Evolutionary conservation across 2,329 filamentous ascomycete genomes (phyloP).

Genomic region (Fusarium sp.): DNA sequence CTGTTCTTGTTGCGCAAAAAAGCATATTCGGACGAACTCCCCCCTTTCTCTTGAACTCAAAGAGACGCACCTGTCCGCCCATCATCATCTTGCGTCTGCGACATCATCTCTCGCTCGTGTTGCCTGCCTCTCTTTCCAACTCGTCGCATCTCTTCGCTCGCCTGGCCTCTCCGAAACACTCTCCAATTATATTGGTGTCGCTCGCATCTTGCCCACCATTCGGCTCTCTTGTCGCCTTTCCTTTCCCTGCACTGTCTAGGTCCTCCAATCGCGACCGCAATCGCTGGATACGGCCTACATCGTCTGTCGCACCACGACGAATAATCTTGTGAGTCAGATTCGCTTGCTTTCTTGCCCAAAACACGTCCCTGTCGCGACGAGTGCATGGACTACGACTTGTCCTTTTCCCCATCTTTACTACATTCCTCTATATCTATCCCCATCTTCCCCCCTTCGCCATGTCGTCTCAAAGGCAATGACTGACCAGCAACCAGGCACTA

Average conservation of each 20-base stretch:
- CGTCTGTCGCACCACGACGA: constrained; percentile 47
- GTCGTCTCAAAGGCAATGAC: constrained; percentile 10
- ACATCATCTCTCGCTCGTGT: constrained; percentile 50
- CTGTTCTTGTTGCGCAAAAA: constrained; percentile 30
- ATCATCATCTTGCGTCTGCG: constrained; percentile 40
- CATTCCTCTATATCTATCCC: constrained; percentile 12
- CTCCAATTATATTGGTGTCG: constrained; percentile 52
- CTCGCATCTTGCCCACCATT: constrained; percentile 49
- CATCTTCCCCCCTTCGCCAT: not conserved
- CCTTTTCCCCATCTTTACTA: not conserved
- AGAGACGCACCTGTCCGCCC: constrained; percentile 41
- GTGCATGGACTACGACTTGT: not conserved
- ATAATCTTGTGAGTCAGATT: constrained; percentile 51
- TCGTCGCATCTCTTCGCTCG: constrained; percentile 45
- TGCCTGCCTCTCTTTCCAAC: constrained; percentile 43
- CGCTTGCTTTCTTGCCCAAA: constrained; percentile 40
- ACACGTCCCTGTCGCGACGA: constrained; percentile 8
- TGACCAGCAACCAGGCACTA: constrained; percentile 27
- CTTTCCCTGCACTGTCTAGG: constrained; percentile 28
- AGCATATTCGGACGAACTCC: constrained; percentile 34
- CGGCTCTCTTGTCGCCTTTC: constrained; percentile 44
- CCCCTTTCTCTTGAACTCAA: constrained; percentile 31
- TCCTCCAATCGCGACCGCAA: not conserved
- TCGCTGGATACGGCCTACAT: not conserved
- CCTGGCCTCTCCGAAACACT: constrained; percentile 46